phyloP scores from a whole-genome alignment of 2,329 filamentous ascomycete genomes.

The Fusarium illudens region DNA sequence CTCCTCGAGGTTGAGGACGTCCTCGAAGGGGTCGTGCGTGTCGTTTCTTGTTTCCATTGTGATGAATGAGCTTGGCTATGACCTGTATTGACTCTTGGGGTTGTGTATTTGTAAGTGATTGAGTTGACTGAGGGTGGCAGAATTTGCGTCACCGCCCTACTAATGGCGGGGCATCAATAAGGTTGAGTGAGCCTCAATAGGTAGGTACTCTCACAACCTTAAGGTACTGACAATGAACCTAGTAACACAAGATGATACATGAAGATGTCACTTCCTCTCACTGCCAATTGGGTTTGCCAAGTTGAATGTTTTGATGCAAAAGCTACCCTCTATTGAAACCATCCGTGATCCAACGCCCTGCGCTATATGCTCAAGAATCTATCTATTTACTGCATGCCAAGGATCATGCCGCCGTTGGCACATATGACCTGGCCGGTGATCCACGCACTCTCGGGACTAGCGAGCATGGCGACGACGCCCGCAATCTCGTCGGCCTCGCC shows the following conservation, averaged over 20 bases:
- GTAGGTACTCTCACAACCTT: too few species aligned
- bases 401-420: constrained; percentile 43
- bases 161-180: constrained; percentile 42
- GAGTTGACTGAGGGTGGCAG: constrained; percentile 33
- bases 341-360: constrained; percentile 21
- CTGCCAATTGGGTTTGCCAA: background rate
- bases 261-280: background rate
- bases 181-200: too few species aligned
- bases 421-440: constrained; percentile 42
- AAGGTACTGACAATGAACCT: background rate
- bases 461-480: constrained; percentile 38
- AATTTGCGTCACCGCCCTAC: constrained; percentile 43
- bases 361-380: constrained; percentile 1
- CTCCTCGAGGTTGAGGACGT: constrained; percentile 68
- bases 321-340: constrained; percentile 17
- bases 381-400: constrained; percentile 39
- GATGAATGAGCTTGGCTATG: background rate
- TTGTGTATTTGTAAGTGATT: constrained; percentile 36
- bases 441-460: constrained; percentile 40
- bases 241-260: background rate
- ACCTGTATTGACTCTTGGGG: background rate
- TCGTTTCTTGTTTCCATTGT: constrained; percentile 35
- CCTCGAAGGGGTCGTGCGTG: constrained; percentile 62
- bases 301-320: constrained; percentile 3
- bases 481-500: constrained; percentile 41